phyloP scores from a whole-genome alignment of 2,329 filamentous ascomycete species.

The Monilinia polystroma region DNA sequence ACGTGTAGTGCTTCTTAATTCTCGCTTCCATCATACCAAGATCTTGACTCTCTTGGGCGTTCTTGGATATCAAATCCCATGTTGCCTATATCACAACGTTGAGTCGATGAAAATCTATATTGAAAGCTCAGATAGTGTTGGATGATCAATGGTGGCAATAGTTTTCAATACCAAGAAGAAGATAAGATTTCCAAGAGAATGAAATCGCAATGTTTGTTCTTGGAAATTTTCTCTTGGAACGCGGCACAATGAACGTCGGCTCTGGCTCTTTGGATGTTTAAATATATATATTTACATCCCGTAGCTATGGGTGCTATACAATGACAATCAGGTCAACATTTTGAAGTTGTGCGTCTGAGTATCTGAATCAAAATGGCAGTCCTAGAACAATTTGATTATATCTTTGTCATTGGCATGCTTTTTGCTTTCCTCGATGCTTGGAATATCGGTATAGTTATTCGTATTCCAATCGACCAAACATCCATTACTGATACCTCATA shows the following conservation, averaged over 20 bases:
- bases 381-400: slow-evolving; percentile 13
- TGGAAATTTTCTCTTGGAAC: background rate
- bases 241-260: background rate
- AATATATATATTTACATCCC: background rate
- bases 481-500: background rate
- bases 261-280: background rate
- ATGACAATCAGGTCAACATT: background rate
- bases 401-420: slow-evolving; percentile 35
- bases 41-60: slow-evolving; percentile 8
- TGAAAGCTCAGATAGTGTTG: background rate
- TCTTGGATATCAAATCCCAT: background rate
- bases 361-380: slow-evolving; percentile 5
- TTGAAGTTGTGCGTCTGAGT: background rate
- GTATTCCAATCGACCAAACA: background rate
- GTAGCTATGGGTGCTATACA: background rate
- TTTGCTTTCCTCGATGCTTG: slow-evolving; percentile 59
- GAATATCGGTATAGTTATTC: slow-evolving; percentile 51
- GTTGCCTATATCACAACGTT: background rate
- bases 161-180: slow-evolving; percentile 5
- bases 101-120: background rate
- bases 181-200: background rate
- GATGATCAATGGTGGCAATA: background rate
- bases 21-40: slow-evolving; percentile 7
- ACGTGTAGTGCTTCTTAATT: slow-evolving; percentile 8
- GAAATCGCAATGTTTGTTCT: background rate